These are phyloP conservation scores for Vitellaria paradoxa DNA, from an alignment of 179 eudicot genomes.

Conservation along the genomic window DNA sequence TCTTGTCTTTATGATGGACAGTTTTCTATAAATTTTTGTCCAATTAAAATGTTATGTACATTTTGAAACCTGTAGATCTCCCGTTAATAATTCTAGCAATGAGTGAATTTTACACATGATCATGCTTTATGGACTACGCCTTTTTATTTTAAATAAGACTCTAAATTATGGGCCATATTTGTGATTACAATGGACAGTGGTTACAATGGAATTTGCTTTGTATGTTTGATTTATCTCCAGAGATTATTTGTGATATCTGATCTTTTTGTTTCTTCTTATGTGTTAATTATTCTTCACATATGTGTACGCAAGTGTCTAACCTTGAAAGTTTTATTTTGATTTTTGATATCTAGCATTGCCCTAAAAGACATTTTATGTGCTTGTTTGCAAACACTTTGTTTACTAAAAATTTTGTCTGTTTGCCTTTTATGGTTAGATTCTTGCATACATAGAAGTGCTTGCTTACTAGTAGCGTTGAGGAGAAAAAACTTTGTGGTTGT, in stretches of 20 bases:
- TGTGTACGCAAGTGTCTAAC: neutral
- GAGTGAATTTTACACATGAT: neutral
- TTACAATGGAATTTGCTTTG: neutral
- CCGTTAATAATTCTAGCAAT: neutral
- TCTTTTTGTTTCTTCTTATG: neutral
- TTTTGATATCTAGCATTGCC: neutral
- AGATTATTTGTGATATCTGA: neutral
- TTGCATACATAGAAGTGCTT: neutral
- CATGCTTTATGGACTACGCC: neutral
- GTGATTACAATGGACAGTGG: neutral
- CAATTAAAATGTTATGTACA: neutral
- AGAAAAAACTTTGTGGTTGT: neutral
- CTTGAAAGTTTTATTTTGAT: neutral
- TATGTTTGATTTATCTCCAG: neutral
- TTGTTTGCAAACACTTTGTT: neutral
- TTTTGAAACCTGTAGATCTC: neutral
- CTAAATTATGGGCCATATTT: neutral
- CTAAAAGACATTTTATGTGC: neutral
- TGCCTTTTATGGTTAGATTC: neutral
- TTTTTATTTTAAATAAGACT: neutral
- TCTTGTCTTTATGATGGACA: neutral
- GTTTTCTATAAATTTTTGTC: neutral
- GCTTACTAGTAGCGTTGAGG: too few relatives aligned
- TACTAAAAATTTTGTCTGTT: neutral
- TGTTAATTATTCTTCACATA: neutral